These are phyloP conservation scores for Spathaspora passalidarum DNA, from an alignment of 805 yeast genomes.

Conservation along the genomic window DNA sequence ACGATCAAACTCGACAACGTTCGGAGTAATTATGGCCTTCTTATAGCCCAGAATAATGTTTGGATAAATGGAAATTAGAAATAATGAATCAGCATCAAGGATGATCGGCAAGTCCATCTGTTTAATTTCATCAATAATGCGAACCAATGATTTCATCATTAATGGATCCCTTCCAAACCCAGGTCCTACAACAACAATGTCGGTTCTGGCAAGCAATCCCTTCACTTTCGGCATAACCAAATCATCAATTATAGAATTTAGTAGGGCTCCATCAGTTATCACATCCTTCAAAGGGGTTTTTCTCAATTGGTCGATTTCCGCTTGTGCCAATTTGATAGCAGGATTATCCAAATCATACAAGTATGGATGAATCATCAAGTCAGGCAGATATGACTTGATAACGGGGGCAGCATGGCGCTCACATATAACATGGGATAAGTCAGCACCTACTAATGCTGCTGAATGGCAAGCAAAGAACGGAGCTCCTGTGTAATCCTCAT, in stretches of 20 bases:
- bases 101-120: constrained; percentile 65
- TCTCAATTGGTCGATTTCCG: constrained; percentile 15
- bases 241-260: constrained; percentile 34
- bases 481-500: constrained; percentile 96
- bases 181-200: constrained; percentile 86
- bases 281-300: constrained; percentile 20
- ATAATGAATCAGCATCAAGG: constrained; percentile 89
- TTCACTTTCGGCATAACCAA: constrained; percentile 56
- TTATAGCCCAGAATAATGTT: constrained; percentile 50
- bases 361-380: constrained; percentile 95
- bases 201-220: constrained; percentile 59
- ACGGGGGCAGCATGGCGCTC: constrained; percentile 73
- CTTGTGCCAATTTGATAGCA: constrained; percentile 16
- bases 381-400: constrained; percentile 86
- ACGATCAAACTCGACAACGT: constrained; percentile 78
- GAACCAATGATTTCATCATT: constrained; percentile 60
- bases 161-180: constrained; percentile 83
- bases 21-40: constrained; percentile 81
- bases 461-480: constrained; percentile 90
- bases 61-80: constrained; percentile 57
- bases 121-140: constrained; percentile 56
- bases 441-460: constrained; percentile 81
- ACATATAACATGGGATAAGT: constrained; percentile 87
- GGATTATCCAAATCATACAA: constrained; percentile 48
- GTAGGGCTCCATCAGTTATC: constrained; percentile 16